Evolutionary conservation across 257 asterid species (phyloP).

Genomic region (Solanum pinnatisectum): DNA sequence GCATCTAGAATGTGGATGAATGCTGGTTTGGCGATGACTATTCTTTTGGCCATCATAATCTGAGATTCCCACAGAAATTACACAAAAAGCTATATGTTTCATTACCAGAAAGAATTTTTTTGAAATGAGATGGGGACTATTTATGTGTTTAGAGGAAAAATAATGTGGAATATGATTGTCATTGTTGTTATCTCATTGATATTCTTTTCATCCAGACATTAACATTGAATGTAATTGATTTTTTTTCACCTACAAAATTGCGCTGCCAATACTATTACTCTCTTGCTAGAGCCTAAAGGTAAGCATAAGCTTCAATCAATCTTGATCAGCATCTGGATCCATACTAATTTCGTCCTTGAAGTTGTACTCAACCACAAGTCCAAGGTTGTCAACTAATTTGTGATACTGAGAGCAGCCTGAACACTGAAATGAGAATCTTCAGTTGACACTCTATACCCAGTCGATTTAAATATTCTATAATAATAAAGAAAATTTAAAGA

Average conservation of each 20-base stretch:
- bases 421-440: slow-evolving; percentile 41
- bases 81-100: slow-evolving; percentile 9
- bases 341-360: slow-evolving; percentile 45
- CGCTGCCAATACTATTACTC: neutral
- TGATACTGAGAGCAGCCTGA: slow-evolving; percentile 84
- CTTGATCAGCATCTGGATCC: slow-evolving; percentile 34
- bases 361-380: slow-evolving; percentile 73
- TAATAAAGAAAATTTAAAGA: neutral
- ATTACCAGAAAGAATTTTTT: slow-evolving; percentile 9
- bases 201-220: slow-evolving; percentile 18
- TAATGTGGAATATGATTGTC: neutral
- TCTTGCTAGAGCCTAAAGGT: neutral
- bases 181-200: neutral
- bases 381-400: slow-evolving; percentile 91
- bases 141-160: slow-evolving; percentile 40
- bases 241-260: neutral
- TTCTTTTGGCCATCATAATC: slow-evolving; percentile 35
- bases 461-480: neutral
- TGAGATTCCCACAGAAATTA: slow-evolving; percentile 21
- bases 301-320: slow-evolving; percentile 11
- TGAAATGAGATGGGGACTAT: slow-evolving; percentile 16
- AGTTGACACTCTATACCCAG: neutral
- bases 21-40: slow-evolving; percentile 37
- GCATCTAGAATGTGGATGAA: slow-evolving; percentile 31
- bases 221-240: neutral